phyloP scores from a whole-genome alignment of 768 basidiomycete species.

The Termitomyces sp. region DNA sequence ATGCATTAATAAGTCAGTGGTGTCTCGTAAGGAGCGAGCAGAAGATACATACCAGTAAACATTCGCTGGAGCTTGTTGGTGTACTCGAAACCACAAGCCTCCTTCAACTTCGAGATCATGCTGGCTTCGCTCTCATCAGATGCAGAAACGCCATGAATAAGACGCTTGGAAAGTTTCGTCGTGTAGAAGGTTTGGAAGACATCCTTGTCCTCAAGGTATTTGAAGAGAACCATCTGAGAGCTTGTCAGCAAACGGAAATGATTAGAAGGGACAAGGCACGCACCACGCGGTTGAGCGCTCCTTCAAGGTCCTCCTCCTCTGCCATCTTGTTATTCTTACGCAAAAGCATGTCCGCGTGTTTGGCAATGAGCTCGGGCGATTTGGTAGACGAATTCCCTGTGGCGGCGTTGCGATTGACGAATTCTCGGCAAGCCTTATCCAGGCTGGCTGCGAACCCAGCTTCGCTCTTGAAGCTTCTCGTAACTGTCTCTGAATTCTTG shows the following conservation, averaged over 20 bases:
- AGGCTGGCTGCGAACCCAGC: conserved; percentile 93
- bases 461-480: conserved; percentile 89
- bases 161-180: conserved; percentile 91
- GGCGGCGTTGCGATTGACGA: conserved; percentile 91
- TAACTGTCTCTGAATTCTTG: conserved; percentile 92
- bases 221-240: conserved; percentile 93
- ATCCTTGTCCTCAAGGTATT: conserved; percentile 98
- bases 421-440: conserved; percentile 96
- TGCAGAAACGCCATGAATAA: conserved; percentile 88
- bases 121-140: conserved; percentile 97
- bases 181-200: conserved; percentile 99
- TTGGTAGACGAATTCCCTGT: conserved; percentile 85
- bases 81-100: conserved; percentile 97
- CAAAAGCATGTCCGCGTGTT: conserved; percentile 87
- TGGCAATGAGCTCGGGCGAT: conserved; percentile 92
- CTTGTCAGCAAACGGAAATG: conserved; percentile 15
- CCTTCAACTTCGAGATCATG: conserved; percentile 99
- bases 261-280: conserved; percentile 22
- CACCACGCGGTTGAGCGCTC: conserved; percentile 89
- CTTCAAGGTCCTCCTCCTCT: conserved; percentile 91
- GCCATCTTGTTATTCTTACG: conserved; percentile 97
- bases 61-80: conserved; percentile 97
- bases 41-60: conserved; percentile 77
- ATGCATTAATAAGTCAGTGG: neutral
- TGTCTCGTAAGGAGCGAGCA: neutral